These are phyloP conservation scores for Aspergillus phoenicis DNA, from an alignment of 2,329 filamentous ascomycete genomes.

Conservation along the genomic window DNA sequence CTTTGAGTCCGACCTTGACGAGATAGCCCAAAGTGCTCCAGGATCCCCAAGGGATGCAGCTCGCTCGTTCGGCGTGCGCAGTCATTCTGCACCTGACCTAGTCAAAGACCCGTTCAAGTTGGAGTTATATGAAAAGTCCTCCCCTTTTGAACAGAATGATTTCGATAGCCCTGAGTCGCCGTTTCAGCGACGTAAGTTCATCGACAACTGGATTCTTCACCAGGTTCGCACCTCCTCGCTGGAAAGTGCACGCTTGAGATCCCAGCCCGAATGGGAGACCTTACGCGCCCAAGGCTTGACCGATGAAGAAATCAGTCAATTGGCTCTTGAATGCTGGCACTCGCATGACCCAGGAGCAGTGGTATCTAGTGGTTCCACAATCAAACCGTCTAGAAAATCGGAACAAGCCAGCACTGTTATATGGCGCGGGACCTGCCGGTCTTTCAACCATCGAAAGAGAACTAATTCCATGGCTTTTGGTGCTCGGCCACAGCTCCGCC, in stretches of 20 bases:
- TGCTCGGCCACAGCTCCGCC: not conserved
- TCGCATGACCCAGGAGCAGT: constrained; percentile 19
- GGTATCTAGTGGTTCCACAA: not conserved
- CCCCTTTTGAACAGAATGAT: constrained; percentile 23
- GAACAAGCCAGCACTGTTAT: not conserved
- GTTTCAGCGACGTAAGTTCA: constrained; percentile 17
- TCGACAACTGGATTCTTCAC: constrained; percentile 37
- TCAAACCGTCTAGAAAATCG: not conserved
- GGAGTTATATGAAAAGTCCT: constrained; percentile 17
- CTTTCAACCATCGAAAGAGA: not conserved
- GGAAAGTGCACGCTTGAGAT: constrained; percentile 29
- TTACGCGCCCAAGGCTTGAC: constrained; percentile 23
- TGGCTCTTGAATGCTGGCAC: constrained; percentile 29
- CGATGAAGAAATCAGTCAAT: constrained; percentile 23
- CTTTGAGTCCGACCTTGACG: not conserved
- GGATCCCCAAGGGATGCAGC: not conserved
- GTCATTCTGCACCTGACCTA: not conserved
- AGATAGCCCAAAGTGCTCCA: not conserved
- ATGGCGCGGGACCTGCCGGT: not conserved
- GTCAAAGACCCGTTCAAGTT: constrained; percentile 24
- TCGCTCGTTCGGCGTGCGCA: not conserved
- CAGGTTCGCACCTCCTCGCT: constrained; percentile 33
- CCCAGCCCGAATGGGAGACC: constrained; percentile 21
- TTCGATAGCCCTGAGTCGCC: not conserved
- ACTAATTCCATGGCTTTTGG: not conserved